These are phyloP conservation scores for Pseudonitzschia multistriata DNA, from an alignment of 108 stramenopile species.

Conservation along the genomic window DNA sequence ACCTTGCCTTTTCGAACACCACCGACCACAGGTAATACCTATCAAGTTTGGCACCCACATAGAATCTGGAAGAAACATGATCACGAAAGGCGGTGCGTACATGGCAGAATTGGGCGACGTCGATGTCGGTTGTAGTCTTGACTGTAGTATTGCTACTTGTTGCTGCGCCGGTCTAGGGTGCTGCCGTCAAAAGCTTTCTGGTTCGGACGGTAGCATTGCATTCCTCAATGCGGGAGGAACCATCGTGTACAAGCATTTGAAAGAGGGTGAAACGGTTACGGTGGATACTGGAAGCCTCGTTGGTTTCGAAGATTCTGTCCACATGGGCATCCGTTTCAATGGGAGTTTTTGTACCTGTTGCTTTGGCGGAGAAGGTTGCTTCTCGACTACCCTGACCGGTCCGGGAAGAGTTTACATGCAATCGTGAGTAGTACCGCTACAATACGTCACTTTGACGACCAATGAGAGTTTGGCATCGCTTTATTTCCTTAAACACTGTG, in stretches of 20 bases:
- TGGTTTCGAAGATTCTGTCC: slow-evolving; percentile 57
- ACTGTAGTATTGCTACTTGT: slow-evolving; percentile 38
- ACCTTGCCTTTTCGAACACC: background rate
- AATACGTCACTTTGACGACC: no score
- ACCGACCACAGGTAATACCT: background rate
- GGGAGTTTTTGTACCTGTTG: slow-evolving; percentile 63
- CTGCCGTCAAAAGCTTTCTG: slow-evolving; percentile 46
- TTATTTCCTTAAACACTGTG: no score
- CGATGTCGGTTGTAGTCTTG: slow-evolving; percentile 40
- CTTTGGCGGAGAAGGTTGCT: slow-evolving; percentile 83
- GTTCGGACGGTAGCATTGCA: slow-evolving; percentile 44
- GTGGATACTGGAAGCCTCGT: slow-evolving; percentile 70
- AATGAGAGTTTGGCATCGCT: no score
- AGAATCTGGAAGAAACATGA: slow-evolving; percentile 21
- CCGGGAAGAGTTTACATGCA: slow-evolving; percentile 83
- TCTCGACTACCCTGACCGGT: slow-evolving; percentile 82
- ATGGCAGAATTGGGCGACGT: slow-evolving; percentile 54
- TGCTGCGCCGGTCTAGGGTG: slow-evolving; percentile 52
- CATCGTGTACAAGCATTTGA: slow-evolving; percentile 57
- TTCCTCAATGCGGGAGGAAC: slow-evolving; percentile 57
- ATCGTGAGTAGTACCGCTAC: slow-evolving; percentile 14
- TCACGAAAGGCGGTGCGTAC: slow-evolving; percentile 52
- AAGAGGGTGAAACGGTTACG: slow-evolving; percentile 59
- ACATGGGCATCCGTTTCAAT: slow-evolving; percentile 60
- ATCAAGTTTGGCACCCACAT: slow-evolving; percentile 46